These are phyloP conservation scores for Sporopachydermia lactativora DNA, from an alignment of 805 yeast genomes.

Conservation along the genomic window DNA sequence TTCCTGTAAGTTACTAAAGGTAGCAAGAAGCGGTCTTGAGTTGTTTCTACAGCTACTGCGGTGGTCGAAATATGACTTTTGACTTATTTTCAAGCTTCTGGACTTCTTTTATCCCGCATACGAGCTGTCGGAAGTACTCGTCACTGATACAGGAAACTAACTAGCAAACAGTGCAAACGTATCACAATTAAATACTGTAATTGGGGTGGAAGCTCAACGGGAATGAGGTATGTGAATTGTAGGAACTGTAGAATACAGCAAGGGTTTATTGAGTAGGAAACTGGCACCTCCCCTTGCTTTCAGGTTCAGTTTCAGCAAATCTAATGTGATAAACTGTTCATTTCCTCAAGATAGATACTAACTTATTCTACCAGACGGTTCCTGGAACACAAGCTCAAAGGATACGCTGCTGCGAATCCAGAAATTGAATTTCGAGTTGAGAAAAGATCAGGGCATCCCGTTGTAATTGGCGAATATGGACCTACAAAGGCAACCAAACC, in stretches of 20 bases:
- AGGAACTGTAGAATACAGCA: constrained; percentile 7
- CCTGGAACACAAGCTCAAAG: constrained; percentile 35
- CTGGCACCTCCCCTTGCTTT: too few species aligned
- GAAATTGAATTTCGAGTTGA: constrained; percentile 58
- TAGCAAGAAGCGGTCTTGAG: neutral
- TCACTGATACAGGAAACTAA: neutral
- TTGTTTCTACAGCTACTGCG: neutral
- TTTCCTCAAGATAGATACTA: neutral
- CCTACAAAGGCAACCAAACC: constrained; percentile 29
- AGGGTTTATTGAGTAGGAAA: neutral
- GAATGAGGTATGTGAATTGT: constrained; percentile 31
- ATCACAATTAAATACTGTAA: constrained; percentile 76
- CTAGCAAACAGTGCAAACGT: constrained; percentile 41
- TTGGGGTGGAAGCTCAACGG: constrained; percentile 90
- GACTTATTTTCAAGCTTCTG: too few species aligned
- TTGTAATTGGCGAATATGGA: constrained; percentile 47
- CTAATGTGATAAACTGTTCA: too few species aligned
- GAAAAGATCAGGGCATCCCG: constrained; percentile 75
- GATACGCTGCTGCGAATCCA: constrained; percentile 46
- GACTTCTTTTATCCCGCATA: too few species aligned
- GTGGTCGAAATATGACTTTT: too few species aligned
- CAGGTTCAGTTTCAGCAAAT: too few species aligned
- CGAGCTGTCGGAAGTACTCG: too few species aligned
- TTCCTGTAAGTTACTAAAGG: constrained; percentile 24
- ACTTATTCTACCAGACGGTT: constrained; percentile 30